Base-by-base conservation (phyloP, 495 filamentous ascomycete species). In the Penicillium canescens region DNA sequence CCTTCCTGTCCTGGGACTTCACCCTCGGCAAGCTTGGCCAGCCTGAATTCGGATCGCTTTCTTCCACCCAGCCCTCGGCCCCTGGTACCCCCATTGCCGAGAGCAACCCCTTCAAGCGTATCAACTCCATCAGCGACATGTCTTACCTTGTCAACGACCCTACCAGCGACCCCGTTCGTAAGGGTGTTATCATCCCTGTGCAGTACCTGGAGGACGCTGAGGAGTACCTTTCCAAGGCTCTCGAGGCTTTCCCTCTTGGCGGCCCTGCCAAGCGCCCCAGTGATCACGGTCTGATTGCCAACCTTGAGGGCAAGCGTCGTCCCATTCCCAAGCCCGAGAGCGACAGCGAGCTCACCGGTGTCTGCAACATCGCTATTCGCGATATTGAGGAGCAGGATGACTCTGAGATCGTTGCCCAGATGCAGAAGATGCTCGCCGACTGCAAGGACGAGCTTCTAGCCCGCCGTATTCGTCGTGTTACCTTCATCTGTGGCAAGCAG, bases 41-140 rank as follows among this genome's bases (percentile, higher is more conserved):
- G 63, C 83, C 88, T 9, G 94, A 98, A 63, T 94, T 91, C 57
- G 91, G 92, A 14, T 83, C 90, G 3, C 56, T 91, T 16, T 83
- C 86, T 58, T 88, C 87, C 8, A 84, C 83, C 6, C 80, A 86
- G 48, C 87, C 93, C 39, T 93, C 92, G 0, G 87, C 92, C 2
- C 95, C 94, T 1, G 85, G 88, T 42, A 98, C 94, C 0, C 94
- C 94, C 13, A 84, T 79, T 7, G 67, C 74, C 16, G 80, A 86
- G 57, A 69, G 70, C 36, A 78, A 79, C 66, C 79, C 78, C 42
- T 92, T 89, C 72, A 86, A 87, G 73, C 82, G 91, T 35, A 87
- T 98, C 61, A 85, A 83, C 71, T 98, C 95, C 34, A 95, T 98
- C 73, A 96, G 91, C 68, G 94, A 98, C 69, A 91, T 98, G 88